These are phyloP conservation scores for Calonectria honghensis DNA, from an alignment of 2,329 filamentous ascomycete species.

Conservation along the genomic window DNA sequence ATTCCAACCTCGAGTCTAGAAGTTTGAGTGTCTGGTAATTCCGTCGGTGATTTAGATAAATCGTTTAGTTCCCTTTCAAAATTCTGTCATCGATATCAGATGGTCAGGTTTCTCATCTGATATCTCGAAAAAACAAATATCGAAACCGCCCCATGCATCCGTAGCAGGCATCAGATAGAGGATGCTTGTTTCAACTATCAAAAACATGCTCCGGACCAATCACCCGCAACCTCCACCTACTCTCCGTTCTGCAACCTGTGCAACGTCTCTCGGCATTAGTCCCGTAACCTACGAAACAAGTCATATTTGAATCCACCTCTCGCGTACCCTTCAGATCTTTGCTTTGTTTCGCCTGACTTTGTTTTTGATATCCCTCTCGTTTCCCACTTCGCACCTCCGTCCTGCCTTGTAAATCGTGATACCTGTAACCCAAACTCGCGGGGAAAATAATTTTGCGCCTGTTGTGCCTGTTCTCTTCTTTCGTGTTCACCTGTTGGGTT, in stretches of 20 bases:
- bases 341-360: constrained; percentile 16
- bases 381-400: background rate
- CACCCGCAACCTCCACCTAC: constrained; percentile 25
- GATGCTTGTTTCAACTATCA: constrained; percentile 18
- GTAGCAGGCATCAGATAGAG: background rate
- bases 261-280: constrained; percentile 53
- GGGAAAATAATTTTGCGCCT: constrained; percentile 7
- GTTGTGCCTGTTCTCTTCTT: background rate
- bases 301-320: constrained; percentile 1
- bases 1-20: background rate
- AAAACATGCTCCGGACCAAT: constrained; percentile 1
- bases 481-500: background rate
- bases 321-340: background rate
- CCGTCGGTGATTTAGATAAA: background rate
- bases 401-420: constrained; percentile 4
- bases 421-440: constrained; percentile 8
- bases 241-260: constrained; percentile 51
- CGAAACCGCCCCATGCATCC: constrained; percentile 9
- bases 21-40: background rate
- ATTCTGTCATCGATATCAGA: background rate
- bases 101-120: background rate
- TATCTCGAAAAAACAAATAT: constrained; percentile 8
- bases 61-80: background rate
- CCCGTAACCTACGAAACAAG: constrained; percentile 45
- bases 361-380: background rate